phyloP scores from a whole-genome alignment of 768 basidiomycete species.

The Plicaturopsis crispa region DNA sequence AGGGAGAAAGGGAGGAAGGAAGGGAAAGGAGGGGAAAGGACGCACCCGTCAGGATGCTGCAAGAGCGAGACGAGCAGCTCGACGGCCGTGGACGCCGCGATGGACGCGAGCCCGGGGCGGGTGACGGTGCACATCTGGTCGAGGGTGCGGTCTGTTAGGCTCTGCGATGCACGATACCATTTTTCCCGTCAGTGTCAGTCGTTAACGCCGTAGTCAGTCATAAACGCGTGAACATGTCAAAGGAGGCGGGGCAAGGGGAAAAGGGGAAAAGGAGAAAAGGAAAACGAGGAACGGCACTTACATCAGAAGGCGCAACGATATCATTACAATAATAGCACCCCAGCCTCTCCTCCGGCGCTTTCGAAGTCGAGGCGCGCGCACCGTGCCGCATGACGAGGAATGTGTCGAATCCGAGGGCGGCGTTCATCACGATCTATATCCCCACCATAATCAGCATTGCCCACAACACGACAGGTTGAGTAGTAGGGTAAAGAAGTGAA shows the following conservation, averaged over 20 bases:
- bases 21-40: background rate
- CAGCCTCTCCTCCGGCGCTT: conserved; percentile 32
- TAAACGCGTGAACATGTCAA: conserved; percentile 14
- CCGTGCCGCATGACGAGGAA: conserved; percentile 98
- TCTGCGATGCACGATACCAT: conserved; percentile 29
- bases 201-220: background rate
- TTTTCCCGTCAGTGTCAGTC: background rate
- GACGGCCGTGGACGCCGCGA: conserved; percentile 87
- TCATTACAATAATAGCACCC: conserved; percentile 99
- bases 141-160: conserved; percentile 80
- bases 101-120: conserved; percentile 86
- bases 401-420: conserved; percentile 91
- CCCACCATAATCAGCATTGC: no score
- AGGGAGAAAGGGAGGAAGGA: background rate
- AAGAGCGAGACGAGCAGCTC: conserved; percentile 85
- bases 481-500: background rate
- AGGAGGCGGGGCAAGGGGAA: conserved; percentile 16
- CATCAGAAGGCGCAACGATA: conserved; percentile 92
- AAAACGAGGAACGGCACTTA: conserved; percentile 27
- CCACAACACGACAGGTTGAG: background rate
- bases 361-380: conserved; percentile 35
- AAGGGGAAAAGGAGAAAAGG: background rate
- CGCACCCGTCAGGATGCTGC: conserved; percentile 85
- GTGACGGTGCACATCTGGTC: conserved; percentile 99
- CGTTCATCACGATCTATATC: conserved; percentile 81